Conservation (phyloP, 2,329 filamentous ascomycete genomes). For the Colletotrichum australisinense region DNA sequence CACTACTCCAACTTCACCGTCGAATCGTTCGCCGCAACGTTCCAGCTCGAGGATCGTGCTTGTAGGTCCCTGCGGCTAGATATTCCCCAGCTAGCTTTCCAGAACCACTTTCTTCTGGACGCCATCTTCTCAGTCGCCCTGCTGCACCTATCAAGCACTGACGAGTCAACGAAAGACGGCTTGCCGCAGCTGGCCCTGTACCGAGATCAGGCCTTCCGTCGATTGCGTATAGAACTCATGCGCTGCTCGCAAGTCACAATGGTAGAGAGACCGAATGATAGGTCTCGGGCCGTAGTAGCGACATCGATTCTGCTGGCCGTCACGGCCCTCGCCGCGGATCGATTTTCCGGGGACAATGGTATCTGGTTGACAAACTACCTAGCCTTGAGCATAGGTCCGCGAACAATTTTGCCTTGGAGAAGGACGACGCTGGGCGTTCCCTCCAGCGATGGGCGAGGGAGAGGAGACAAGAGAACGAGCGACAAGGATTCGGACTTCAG, state of each 20-base stretch:
- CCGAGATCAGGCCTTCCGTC: too few species aligned
- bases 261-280: too few species aligned
- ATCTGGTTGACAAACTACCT: constrained; percentile 7
- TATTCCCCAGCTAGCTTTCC: not conserved
- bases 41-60: not conserved
- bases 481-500: too few species aligned
- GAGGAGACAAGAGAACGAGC: too few species aligned
- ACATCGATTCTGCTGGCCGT: not conserved
- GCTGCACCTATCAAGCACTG: not conserved
- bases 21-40: not conserved
- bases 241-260: too few species aligned
- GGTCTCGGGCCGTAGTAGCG: too few species aligned
- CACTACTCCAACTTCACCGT: not conserved
- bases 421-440: not conserved
- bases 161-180: too few species aligned
- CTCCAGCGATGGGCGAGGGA: too few species aligned
- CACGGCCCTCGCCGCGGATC: not conserved
- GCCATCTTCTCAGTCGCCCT: not conserved
- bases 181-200: too few species aligned
- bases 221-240: too few species aligned
- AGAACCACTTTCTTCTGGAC: not conserved
- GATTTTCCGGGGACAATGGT: not conserved
- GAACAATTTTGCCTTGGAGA: not conserved
- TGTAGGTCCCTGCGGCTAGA: not conserved
- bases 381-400: not conserved